Percentiles rank a stretch among this genome's conserved stretches.
Evolutionary conservation across 768 basidiomycete genomes (phyloP).

Genomic region (Termitomyces titanicus): DNA sequence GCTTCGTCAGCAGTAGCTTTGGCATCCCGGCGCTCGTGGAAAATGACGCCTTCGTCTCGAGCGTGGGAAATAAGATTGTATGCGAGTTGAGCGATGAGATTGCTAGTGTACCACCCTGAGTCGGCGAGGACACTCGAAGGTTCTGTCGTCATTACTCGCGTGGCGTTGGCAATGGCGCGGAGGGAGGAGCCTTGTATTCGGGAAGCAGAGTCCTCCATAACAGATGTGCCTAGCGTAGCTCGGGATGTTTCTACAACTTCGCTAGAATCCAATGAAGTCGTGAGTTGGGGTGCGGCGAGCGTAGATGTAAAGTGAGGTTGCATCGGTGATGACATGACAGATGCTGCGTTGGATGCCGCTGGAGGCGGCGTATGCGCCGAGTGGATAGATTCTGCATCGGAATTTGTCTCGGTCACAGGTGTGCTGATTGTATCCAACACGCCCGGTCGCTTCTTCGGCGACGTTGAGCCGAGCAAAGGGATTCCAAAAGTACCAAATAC

Average conservation of each 20-base stretch:
- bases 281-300: conserved; percentile 41
- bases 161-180: conserved; percentile 77
- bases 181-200: conserved; percentile 61
- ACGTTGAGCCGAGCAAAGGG: conserved; percentile 54
- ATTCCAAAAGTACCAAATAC: conserved; percentile 74
- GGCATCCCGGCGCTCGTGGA: conserved; percentile 39
- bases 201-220: conserved; percentile 22
- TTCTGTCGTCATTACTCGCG: conserved; percentile 83
- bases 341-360: conserved; percentile 20
- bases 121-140: conserved; percentile 72
- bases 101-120: conserved; percentile 59
- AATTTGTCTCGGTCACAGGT: conserved; percentile 8
- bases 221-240: conserved; percentile 16
- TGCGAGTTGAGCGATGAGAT: conserved; percentile 61
- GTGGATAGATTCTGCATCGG: conserved; percentile 34
- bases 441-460: conserved; percentile 22
- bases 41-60: conserved; percentile 56
- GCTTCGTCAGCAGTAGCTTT: conserved; percentile 16
- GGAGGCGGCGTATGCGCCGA: conserved; percentile 24
- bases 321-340: conserved; percentile 36
- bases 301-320: conserved; percentile 34
- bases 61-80: conserved; percentile 65
- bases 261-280: conserved; percentile 34
- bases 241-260: conserved; percentile 18
- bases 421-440: conserved; percentile 9